Percentiles rank a stretch among this genome's conserved stretches.
phyloP scores from a whole-genome alignment of 768 basidiomycete genomes.

The Inosperma sp. region DNA sequence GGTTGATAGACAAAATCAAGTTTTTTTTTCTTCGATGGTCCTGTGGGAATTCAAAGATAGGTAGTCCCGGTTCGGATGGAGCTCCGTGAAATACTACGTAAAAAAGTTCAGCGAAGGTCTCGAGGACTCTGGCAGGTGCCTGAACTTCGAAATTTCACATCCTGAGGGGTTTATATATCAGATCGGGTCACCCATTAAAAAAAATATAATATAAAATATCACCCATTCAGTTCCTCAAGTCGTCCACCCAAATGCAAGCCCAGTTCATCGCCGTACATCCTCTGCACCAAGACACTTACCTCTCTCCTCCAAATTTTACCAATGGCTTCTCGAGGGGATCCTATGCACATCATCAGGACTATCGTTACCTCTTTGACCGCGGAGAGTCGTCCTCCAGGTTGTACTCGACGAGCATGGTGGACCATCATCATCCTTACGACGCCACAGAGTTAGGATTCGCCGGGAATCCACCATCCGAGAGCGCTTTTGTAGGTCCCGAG shows the following conservation, averaged over 20 bases:
- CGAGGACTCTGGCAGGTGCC: slow-evolving; percentile 42
- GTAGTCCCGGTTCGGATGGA: slow-evolving; percentile 33
- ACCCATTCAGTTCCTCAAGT: too few relatives aligned
- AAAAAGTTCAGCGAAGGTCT: slow-evolving; percentile 39
- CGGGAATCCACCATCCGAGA: slow-evolving; percentile 28
- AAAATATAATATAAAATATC: too few relatives aligned
- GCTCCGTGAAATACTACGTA: slow-evolving; percentile 43
- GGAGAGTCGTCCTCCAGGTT: slow-evolving; percentile 32
- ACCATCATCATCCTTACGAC: slow-evolving; percentile 28
- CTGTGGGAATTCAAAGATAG: slow-evolving; percentile 28
- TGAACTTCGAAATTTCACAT: slow-evolving; percentile 41
- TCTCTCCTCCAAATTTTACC: slow-evolving; percentile 31
- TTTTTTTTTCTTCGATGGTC: slow-evolving; percentile 24
- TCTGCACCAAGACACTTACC: slow-evolving; percentile 26
- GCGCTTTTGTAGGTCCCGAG: slow-evolving; percentile 35
- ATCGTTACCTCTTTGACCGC: slow-evolving; percentile 40
- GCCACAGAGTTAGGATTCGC: slow-evolving; percentile 44
- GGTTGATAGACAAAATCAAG: not conserved
- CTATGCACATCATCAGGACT: slow-evolving; percentile 44
- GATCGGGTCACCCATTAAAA: slow-evolving; percentile 29
- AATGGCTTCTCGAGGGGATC: slow-evolving; percentile 50
- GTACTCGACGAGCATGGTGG: slow-evolving; percentile 30
- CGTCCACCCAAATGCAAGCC: slow-evolving; percentile 9
- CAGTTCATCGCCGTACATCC: slow-evolving; percentile 16
- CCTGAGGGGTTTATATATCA: slow-evolving; percentile 38